Conservation (phyloP, 495 filamentous ascomycete species). For the Penicillium paradoxum region DNA sequence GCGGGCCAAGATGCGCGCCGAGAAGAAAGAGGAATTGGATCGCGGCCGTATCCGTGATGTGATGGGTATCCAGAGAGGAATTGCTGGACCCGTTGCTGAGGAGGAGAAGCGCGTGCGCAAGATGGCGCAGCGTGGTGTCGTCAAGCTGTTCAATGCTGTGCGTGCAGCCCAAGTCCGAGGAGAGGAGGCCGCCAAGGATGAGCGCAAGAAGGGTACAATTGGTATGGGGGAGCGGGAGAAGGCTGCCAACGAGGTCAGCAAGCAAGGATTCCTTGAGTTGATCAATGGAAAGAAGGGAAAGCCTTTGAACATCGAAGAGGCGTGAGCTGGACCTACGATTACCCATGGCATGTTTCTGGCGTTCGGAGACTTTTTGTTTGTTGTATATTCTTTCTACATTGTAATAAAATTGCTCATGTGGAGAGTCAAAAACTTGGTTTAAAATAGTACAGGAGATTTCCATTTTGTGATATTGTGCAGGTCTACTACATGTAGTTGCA, state of each 20-base stretch:
- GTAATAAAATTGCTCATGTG: conserved; percentile 17
- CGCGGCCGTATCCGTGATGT: conserved; percentile 86
- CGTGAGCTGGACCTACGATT: conserved; percentile 29
- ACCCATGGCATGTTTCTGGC: conserved; percentile 37
- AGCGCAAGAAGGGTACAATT: conserved; percentile 66
- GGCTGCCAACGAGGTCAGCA: conserved; percentile 88
- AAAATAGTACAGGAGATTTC: conserved; percentile 29
- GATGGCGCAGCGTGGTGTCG: conserved; percentile 84
- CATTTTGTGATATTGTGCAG: conserved; percentile 20
- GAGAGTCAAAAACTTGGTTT: conserved; percentile 17
- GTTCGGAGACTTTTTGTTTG: conserved; percentile 27
- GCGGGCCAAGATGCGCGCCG: conserved; percentile 67
- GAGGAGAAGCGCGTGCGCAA: conserved; percentile 77
- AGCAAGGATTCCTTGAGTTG: conserved; percentile 89
- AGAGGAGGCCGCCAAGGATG: conserved; percentile 64
- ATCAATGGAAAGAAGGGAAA: conserved; percentile 60
- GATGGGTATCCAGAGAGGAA: conserved; percentile 48
- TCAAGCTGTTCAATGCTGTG: conserved; percentile 95
- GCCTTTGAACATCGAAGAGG: conserved; percentile 46
- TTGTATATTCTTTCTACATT: conserved; percentile 16
- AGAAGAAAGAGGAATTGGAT: conserved; percentile 76
- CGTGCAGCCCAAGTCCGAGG: conserved; percentile 84
- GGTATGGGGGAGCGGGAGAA: conserved; percentile 71
- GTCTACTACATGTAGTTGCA: conserved; percentile 9
- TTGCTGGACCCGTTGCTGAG: conserved; percentile 56